Percentiles rank a stretch among this genome's conserved stretches.
Conservation (phyloP, 129 eudicot species). For the Tagetes patula region DNA sequence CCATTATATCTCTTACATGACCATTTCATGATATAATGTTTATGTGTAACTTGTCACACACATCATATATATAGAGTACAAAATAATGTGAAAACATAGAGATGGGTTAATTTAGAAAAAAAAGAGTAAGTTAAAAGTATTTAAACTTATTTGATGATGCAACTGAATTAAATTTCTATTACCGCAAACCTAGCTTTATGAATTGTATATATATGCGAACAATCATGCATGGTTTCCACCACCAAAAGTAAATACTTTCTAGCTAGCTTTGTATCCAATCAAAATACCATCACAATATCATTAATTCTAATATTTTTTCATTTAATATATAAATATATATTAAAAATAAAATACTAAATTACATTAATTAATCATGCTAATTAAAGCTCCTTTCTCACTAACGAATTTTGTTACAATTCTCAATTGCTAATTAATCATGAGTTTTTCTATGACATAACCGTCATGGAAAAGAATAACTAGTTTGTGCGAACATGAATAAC, state of each 20-base stretch:
- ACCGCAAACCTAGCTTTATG: constrained; percentile 15
- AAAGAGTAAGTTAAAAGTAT: too few species aligned
- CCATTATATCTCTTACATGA: too few species aligned
- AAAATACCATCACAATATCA: constrained; percentile 21
- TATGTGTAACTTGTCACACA: not conserved
- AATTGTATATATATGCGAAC: constrained; percentile 14
- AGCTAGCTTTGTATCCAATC: constrained; percentile 26
- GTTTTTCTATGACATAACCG: constrained; percentile 16
- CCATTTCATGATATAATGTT: too few species aligned
- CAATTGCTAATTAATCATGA: constrained; percentile 29
- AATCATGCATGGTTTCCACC: constrained; percentile 40
- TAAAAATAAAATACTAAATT: constrained; percentile 1
- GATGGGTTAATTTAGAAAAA: not conserved
- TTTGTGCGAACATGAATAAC: constrained; percentile 24
- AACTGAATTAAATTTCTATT: not conserved
- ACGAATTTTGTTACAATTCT: constrained; percentile 36
- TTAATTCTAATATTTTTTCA: constrained; percentile 11
- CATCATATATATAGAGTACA: not conserved
- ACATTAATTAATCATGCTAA: constrained; percentile 23
- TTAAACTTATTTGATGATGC: not conserved
- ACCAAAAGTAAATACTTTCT: constrained; percentile 31
- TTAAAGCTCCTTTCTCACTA: constrained; percentile 22
- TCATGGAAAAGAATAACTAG: constrained; percentile 28
- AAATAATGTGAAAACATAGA: constrained; percentile 17
- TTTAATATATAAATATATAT: constrained; percentile 4